phyloP scores from a whole-genome alignment of 441 rosid genomes.

The Euphorbia celastroides region DNA sequence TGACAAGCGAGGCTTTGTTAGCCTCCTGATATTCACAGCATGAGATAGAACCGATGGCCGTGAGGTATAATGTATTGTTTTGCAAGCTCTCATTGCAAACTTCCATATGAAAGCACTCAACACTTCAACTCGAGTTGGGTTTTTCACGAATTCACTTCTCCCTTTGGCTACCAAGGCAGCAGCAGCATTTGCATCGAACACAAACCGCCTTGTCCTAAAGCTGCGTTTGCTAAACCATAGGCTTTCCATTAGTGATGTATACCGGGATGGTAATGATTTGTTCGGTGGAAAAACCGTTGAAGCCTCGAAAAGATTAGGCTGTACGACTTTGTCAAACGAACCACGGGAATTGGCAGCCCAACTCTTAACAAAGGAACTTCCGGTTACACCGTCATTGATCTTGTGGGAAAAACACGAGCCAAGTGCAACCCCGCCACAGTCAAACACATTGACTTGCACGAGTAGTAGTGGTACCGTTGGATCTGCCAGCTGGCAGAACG shows the following conservation, averaged over 20 bases:
- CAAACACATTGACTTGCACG: conserved; percentile 14
- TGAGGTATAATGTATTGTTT: background rate
- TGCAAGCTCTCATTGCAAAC: conserved; percentile 10
- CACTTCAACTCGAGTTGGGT: conserved; percentile 11
- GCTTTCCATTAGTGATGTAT: background rate
- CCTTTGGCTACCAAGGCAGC: background rate
- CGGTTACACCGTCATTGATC: conserved; percentile 11
- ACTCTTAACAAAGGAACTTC: conserved; percentile 7
- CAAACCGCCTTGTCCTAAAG: conserved; percentile 11
- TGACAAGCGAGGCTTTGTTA: conserved; percentile 11
- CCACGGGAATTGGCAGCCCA: conserved; percentile 21
- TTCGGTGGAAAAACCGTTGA: conserved; percentile 11
- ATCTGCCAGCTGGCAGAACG: conserved; percentile 2
- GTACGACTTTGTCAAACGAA: background rate
- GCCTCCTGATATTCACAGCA: conserved; percentile 4
- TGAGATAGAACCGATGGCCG: background rate
- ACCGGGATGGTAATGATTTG: background rate
- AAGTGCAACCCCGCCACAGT: conserved; percentile 21
- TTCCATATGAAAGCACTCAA: conserved; percentile 17
- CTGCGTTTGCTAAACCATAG: background rate
- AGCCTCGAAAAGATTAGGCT: conserved; percentile 9
- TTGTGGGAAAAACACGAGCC: conserved; percentile 20
- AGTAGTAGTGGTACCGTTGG: conserved; percentile 9
- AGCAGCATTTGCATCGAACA: background rate
- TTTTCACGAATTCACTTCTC: background rate